Evolutionary conservation across 441 rosid species (phyloP), one percentile per base, ranked within the genome.

Genomic region (Capsella rubella): DNA sequence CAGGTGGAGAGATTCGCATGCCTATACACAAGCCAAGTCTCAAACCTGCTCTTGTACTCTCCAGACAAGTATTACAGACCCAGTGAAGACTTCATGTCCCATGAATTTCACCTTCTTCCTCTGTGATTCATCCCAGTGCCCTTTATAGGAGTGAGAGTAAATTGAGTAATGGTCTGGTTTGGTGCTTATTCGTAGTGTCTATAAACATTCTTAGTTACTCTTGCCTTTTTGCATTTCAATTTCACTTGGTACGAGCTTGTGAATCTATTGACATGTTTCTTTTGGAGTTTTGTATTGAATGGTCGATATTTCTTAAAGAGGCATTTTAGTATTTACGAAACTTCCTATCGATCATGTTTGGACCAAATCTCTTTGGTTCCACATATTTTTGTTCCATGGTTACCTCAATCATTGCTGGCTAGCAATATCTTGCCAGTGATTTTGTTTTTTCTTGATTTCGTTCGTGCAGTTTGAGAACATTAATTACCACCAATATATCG

Each of bases 1-100:
- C 87, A 95, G 99, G 99, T 95, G 16, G 99, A 95, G 85, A 93
- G 99, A 85, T 95, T 95, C 64, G 99, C 99, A 2, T 95, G 99
- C 83, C 95, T 95, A 27, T 95, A 93, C 77, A 90, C 97, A 2
- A 87, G 99, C 83, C 95, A 91, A 77, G 96, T 95, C 50, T 91
- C 97, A 45, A 95, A 95, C 87, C 72, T 95, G 69, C 82, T 94
- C 77, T 82, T 91, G 74, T 93, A 95, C 81, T 95, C 99, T 2
- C 97, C 98, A 0, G 91, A 95, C 88, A 95, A 91, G 75, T 95
- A 93, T 74, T 95, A 95, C 80, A 82, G 97, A 80, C 99, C 97
- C 15, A 83, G 93, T 49, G 98, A 91, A 87, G 99, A 93, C 82
- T 91, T 85, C 75, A 95, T 95, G 99, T 92, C 98, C 32, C 99